A percentile compares a stretch with the other conserved stretches of the same genome.
Conservation (phyloP, 2,329 filamentous ascomycete species). For the Penicillium sp. region DNA sequence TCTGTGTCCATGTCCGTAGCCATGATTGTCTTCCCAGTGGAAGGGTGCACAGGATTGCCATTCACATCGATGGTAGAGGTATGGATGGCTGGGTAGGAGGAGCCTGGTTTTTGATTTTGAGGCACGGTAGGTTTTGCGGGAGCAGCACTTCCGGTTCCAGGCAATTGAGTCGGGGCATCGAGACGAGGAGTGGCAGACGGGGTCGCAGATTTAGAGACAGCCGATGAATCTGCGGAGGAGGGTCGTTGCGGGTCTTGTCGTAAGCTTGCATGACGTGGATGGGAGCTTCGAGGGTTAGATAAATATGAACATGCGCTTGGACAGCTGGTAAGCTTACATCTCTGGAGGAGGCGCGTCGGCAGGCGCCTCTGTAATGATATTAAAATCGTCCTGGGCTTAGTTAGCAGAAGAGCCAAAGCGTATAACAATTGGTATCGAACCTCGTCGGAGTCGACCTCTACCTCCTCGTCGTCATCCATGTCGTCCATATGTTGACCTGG, state of each 20-base stretch:
- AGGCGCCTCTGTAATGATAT: slow-evolving; percentile 51
- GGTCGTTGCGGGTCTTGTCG: slow-evolving; percentile 37
- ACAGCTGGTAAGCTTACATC: slow-evolving; percentile 31
- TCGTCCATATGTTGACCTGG: slow-evolving; percentile 35
- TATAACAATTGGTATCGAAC: slow-evolving; percentile 12
- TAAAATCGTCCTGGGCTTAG: slow-evolving; percentile 46
- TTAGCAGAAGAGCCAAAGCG: slow-evolving; percentile 9
- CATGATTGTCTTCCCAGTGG: slow-evolving; percentile 74
- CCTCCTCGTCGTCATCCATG: slow-evolving; percentile 43
- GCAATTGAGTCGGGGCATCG: slow-evolving; percentile 33
- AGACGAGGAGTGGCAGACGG: slow-evolving; percentile 32
- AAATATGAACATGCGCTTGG: slow-evolving; percentile 11
- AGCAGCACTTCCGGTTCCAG: slow-evolving; percentile 25
- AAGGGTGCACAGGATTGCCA: slow-evolving; percentile 74
- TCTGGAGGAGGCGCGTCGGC: slow-evolving; percentile 41
- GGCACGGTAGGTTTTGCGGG: slow-evolving; percentile 35
- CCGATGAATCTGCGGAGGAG: slow-evolving; percentile 33
- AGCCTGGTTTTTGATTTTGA: slow-evolving; percentile 57
- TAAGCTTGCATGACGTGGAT: slow-evolving; percentile 39
- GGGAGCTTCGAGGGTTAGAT: slow-evolving; percentile 33
- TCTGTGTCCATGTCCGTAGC: slow-evolving; percentile 76
- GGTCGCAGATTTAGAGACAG: slow-evolving; percentile 35
- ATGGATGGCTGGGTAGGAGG: slow-evolving; percentile 64
- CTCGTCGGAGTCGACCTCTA: slow-evolving; percentile 40
- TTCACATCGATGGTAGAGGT: slow-evolving; percentile 85